Percentiles rank a stretch among this genome's conserved stretches.
Evolutionary conservation across 352 stramenopile species (phyloP).

Genomic region (Phytophthora melonis): DNA sequence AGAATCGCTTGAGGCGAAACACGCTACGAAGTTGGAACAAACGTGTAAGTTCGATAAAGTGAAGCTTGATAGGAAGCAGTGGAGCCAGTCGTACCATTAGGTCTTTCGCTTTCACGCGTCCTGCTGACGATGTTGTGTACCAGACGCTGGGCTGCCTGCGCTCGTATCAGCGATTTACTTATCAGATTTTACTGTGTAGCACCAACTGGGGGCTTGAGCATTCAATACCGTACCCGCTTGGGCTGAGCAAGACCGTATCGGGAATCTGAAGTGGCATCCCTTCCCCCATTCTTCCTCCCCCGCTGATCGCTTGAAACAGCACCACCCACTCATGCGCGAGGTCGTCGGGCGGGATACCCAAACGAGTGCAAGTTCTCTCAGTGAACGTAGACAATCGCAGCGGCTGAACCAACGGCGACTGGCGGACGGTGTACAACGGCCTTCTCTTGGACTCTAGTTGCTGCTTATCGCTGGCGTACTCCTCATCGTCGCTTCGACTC

Average conservation of each 20-base stretch:
- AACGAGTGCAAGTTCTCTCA: slow-evolving; percentile 35
- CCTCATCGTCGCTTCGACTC: slow-evolving; percentile 10
- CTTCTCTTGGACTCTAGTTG: slow-evolving; percentile 3
- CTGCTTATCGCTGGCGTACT: neutral
- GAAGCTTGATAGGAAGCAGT: neutral
- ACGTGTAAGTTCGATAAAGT: neutral
- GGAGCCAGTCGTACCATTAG: slow-evolving; percentile 36
- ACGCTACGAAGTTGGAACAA: slow-evolving; percentile 32
- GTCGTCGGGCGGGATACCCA: slow-evolving; percentile 38
- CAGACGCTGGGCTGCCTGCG: slow-evolving; percentile 64
- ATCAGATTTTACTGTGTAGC: neutral
- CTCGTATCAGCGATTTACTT: neutral
- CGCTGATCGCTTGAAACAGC: slow-evolving; percentile 62
- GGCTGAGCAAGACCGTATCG: slow-evolving; percentile 69
- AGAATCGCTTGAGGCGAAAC: slow-evolving; percentile 55
- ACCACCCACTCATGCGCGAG: slow-evolving; percentile 70
- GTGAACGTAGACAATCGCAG: slow-evolving; percentile 51
- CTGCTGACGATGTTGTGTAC: slow-evolving; percentile 62
- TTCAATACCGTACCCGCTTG: slow-evolving; percentile 47
- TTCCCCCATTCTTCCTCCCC: slow-evolving; percentile 27
- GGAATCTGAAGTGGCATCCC: slow-evolving; percentile 53
- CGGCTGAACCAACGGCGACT: slow-evolving; percentile 65
- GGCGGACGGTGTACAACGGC: slow-evolving; percentile 57
- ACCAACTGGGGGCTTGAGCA: neutral
- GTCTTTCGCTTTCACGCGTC: slow-evolving; percentile 49